Base-by-base conservation (phyloP, 2,329 filamentous ascomycete genomes). In the Westerdykella aurantiaca region DNA sequence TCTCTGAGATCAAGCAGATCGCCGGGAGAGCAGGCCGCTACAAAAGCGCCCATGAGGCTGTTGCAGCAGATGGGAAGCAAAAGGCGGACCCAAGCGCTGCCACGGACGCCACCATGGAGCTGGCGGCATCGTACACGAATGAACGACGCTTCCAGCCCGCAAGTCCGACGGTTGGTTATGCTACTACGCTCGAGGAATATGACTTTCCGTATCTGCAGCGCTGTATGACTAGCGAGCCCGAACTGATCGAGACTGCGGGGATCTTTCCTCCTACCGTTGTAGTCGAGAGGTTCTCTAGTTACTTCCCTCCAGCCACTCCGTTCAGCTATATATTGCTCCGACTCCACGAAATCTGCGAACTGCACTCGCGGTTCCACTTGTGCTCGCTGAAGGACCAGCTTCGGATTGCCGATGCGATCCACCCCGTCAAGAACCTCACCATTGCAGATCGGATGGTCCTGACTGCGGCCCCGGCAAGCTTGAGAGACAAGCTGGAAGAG, bases 1-100 rank as follows among this genome's bases (percentile, higher is more conserved):
- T 85, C 3, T 84, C 89, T 0, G 87, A 96, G 53, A 76, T 96
- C 57, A 96, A 95, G 67, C 93, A 98, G 63, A 98, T 98, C 58
- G 93, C 83, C 39, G 93, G 93, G 14, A 82, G 93, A 52, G 93
- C 93, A 11, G 93, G 93, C 22, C 83, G 93, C 37, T 98, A 83
- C 67, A 82, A 83, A 44, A 83, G 85, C 22, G 87, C 87, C 2
- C 72, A 76, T 22, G 76, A 85, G 58, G 74, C 76, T 22, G 57
- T 61, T 25, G 56, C 46, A 9, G 43, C 53, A 10, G 63, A 63
- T 40, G 52, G 46, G n/a, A 39, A 45, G 13, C 42, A 47, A 23
- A 42, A 42, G 10, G 34, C 45, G 11, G 37, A 48, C 7, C 33
- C 45, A 3, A 43, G 46, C 2, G 16, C 39, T 11, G 39, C 39